Base-by-base conservation (phyloP, 257 asterid species). In the Solanum infundibuliforme region DNA sequence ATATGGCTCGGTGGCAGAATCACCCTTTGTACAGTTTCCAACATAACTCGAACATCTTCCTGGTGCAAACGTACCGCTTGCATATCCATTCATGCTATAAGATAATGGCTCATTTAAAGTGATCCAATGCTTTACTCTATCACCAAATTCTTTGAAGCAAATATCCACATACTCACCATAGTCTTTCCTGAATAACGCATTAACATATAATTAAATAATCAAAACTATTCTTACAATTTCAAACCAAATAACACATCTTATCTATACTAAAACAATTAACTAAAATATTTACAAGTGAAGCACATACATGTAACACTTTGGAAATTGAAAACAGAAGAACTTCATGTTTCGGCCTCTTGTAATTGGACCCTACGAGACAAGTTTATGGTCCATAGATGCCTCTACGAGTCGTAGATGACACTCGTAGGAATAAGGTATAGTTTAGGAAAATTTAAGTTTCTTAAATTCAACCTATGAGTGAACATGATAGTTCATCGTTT, bases 1-100 rank as follows among this genome's bases (percentile, higher is more conserved):
- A 62, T 91, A 91, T 25, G 93, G 91, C 84, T 91, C 92, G 4
- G 86, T 91, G 13, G 79, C 91, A 31, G 93, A 85, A 81, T 91
- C 66, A 14, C 93, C 91, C 3, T 76, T 18, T 6, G 84, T 87
- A 68, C 89, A 86, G 12, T 31, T 48, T 72, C 83, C 85, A 27
- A 35, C 39, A 7, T 81, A 62, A 39, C 32, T 27, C 1, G 87
- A 81, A 66, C 91, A 88, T 41, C 87, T 83, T 43, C 92, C 89
- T 4, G 92, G 92, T 58, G 92, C 88, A 66, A 66, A 81, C 16
- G 84, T 86, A 10, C 90, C 92, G 8, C 4, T n/a, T 55, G 86
- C 71, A 25, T 90, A 90, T 29, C 90, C 91, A 8, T 5, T 3
- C 84, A 20, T 48, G 29, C 87, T 84, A 48, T 58, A 89, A 6